A percentile compares a stretch with the other conserved stretches of the same genome.
Conservation (phyloP, 2,329 filamentous ascomycete genomes). For the Ploettnerulaceae sp. region DNA sequence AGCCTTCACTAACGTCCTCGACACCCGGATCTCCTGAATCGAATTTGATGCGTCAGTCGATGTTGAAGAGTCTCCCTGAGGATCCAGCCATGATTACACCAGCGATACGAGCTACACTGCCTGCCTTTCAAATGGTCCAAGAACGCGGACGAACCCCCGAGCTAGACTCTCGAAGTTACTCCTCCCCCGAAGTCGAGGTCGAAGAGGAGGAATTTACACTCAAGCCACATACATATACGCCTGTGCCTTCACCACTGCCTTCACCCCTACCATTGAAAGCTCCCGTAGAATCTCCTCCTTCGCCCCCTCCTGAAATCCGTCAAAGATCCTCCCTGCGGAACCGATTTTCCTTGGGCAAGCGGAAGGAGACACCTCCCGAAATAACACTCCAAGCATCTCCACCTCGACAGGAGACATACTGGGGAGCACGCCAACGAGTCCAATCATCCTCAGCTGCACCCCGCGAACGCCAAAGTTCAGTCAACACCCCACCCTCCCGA, state of each 20-base stretch:
- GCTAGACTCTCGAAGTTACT: constrained; percentile 5
- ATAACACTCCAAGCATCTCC: constrained; percentile 13
- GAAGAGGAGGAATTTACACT: constrained; percentile 29
- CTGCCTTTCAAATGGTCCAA: constrained; percentile 28
- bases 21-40: constrained; percentile 20
- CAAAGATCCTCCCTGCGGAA: constrained; percentile 28
- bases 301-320: constrained; percentile 18
- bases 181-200: constrained; percentile 10
- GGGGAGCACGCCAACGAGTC: constrained; percentile 20
- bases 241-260: constrained; percentile 25
- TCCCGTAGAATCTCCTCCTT: constrained; percentile 11
- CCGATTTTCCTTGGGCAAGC: constrained; percentile 28
- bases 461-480: constrained; percentile 13
- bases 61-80: constrained; percentile 27
- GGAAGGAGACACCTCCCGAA: constrained; percentile 24
- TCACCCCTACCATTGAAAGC: constrained; percentile 14
- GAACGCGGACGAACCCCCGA: constrained; percentile 30
- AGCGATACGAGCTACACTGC: constrained; percentile 28
- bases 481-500: constrained; percentile 27
- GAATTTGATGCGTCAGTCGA: constrained; percentile 27
- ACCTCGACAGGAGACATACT: constrained; percentile 14
- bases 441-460: constrained; percentile 9
- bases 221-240: constrained; percentile 32
- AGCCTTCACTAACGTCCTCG: constrained; percentile 10
- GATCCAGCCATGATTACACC: constrained; percentile 31